Conservation (phyloP, 257 asterid genomes). For the Forsythia viridissima region DNA sequence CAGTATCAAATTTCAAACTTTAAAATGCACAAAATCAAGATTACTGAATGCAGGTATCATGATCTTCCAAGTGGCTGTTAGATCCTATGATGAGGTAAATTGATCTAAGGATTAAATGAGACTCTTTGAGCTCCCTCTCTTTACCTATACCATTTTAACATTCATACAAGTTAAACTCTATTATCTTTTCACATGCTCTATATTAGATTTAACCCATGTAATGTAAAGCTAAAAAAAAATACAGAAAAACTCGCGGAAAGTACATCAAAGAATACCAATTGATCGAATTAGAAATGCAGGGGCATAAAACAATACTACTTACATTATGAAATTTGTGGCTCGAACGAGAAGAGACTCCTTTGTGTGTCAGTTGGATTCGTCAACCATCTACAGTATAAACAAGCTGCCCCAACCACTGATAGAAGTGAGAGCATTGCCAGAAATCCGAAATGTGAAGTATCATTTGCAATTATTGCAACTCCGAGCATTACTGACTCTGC, state of each 20-base stretch:
- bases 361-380: conserved; percentile 75
- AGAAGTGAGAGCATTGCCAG: conserved; percentile 75
- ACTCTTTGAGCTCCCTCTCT: neutral
- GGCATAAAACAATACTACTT: conserved; percentile 30
- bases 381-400: conserved; percentile 81
- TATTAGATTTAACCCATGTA: neutral
- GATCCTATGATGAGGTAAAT: conserved; percentile 1
- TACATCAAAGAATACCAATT: neutral
- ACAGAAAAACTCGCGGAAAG: neutral
- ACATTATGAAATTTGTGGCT: conserved; percentile 48
- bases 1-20: neutral
- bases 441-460: conserved; percentile 75
- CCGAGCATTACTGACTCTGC: conserved; percentile 93
- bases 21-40: neutral
- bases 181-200: neutral
- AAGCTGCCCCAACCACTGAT: conserved; percentile 84
- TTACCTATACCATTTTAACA: neutral
- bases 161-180: neutral
- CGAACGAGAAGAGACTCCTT: conserved; percentile 66
- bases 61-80: neutral
- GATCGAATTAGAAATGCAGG: conserved; percentile 7
- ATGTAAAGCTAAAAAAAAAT: neutral
- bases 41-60: neutral
- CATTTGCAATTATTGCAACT: conserved; percentile 79
- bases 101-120: neutral